Conservation (phyloP, 345 rosid species). For the Psidium guajava region DNA sequence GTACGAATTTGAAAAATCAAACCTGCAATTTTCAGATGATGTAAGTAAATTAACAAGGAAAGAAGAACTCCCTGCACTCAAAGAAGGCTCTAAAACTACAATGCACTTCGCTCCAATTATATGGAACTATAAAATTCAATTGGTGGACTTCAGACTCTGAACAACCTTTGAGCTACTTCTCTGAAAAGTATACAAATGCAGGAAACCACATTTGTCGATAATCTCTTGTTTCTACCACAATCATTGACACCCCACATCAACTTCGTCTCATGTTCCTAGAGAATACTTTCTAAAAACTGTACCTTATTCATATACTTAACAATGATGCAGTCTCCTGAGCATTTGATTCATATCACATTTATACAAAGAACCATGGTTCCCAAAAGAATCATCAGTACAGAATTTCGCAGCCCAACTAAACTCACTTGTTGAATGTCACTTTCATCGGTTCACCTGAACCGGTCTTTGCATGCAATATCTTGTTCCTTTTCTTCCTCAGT, state of each 20-base stretch:
- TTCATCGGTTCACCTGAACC: conserved; percentile 70
- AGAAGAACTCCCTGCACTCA: neutral
- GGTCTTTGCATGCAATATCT: conserved; percentile 67
- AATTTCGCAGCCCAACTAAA: neutral
- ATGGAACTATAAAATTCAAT: neutral
- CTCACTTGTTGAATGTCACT: conserved; percentile 80
- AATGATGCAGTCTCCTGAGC: neutral
- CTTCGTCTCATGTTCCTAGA: neutral
- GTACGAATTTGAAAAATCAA: conserved; percentile 75
- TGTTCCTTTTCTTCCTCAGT: conserved; percentile 71
- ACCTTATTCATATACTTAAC: neutral
- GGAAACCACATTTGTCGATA: neutral
- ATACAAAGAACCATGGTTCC: neutral
- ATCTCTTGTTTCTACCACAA: neutral
- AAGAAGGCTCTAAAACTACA: neutral
- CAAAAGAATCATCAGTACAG: neutral
- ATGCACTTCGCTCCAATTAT: neutral
- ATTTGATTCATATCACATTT: neutral
- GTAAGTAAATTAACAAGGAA: neutral
- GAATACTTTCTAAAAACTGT: neutral
- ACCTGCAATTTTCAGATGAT: conserved; percentile 25
- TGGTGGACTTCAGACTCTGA: neutral
- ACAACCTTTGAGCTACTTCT: neutral
- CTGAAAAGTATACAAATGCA: neutral
- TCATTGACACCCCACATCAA: neutral